Conservation (phyloP, 2,329 filamentous ascomycete species). For the Ophiosphaerella korrae region DNA sequence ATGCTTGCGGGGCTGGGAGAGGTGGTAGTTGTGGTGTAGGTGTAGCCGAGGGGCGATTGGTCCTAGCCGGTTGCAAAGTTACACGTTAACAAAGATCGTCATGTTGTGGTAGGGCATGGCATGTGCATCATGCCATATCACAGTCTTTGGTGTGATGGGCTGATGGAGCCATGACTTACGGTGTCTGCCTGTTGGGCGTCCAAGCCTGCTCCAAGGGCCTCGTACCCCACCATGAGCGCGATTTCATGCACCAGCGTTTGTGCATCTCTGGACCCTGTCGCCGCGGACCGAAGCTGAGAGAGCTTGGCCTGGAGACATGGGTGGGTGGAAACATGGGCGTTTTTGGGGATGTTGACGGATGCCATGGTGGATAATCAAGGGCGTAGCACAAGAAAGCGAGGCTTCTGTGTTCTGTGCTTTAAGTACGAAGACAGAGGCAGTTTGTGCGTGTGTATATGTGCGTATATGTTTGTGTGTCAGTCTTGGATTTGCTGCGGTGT, state of each 20-base stretch:
- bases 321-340: slow-evolving; percentile 78
- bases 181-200: slow-evolving; percentile 63
- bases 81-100: slow-evolving; percentile 1
- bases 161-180: slow-evolving; percentile 55
- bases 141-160: not conserved
- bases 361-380: slow-evolving; percentile 29
- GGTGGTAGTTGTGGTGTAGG: slow-evolving; percentile 70
- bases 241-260: slow-evolving; percentile 87
- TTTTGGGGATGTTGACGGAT: slow-evolving; percentile 52
- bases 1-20: slow-evolving; percentile 69
- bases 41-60: slow-evolving; percentile 76
- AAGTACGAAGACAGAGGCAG: too few relatives aligned
- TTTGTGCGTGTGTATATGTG: too few relatives aligned
- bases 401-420: too few relatives aligned
- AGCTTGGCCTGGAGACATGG: slow-evolving; percentile 88
- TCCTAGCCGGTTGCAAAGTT: slow-evolving; percentile 58
- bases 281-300: slow-evolving; percentile 80
- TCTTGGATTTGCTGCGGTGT: not conserved
- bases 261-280: slow-evolving; percentile 73
- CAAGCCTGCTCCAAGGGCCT: slow-evolving; percentile 73
- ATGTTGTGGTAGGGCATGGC: not conserved
- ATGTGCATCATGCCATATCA: not conserved
- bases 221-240: slow-evolving; percentile 77
- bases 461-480: not conserved
- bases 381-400: too few relatives aligned